Conservation (phyloP, 805 yeast genomes). For the Sporopachydermia lactativora region DNA sequence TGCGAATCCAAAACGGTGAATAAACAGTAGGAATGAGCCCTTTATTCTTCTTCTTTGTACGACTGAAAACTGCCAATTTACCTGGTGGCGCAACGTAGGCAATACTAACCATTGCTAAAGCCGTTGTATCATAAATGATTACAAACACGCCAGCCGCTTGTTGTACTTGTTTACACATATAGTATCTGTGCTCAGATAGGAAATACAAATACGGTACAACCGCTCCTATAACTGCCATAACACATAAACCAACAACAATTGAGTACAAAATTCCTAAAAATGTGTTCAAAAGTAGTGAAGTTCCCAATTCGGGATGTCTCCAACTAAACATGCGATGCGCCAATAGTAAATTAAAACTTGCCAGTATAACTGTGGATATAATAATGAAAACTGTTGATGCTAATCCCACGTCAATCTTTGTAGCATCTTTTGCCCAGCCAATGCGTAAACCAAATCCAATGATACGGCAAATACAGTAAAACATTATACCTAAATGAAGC, state of each 20-base stretch:
- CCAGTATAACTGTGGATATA: conserved; percentile 43
- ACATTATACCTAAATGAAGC: conserved; percentile 36
- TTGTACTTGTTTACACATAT: conserved; percentile 39
- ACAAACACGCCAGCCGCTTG: conserved; percentile 36
- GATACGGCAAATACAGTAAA: conserved; percentile 37
- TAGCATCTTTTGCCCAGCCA: conserved; percentile 41
- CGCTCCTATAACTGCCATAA: conserved; percentile 58
- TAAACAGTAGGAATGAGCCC: conserved; percentile 26
- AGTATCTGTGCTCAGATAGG: conserved; percentile 28
- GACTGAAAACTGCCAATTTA: conserved; percentile 25
- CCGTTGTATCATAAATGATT: conserved; percentile 37
- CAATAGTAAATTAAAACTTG: conserved; percentile 44
- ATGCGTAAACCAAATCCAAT: conserved; percentile 47
- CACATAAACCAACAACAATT: conserved; percentile 41
- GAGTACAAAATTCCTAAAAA: conserved; percentile 35
- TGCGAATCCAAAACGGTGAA: conserved; percentile 72
- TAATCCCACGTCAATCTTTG: conserved; percentile 34
- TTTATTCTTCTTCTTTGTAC: conserved; percentile 5
- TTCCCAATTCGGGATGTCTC: conserved; percentile 64
- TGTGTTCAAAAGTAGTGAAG: conserved; percentile 33
- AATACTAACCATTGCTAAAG: conserved; percentile 31
- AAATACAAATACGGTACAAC: conserved; percentile 45
- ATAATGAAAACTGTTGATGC: conserved; percentile 41
- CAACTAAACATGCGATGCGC: conserved; percentile 67
- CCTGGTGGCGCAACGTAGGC: conserved; percentile 47